Conservation (phyloP, 345 rosid species). For the Capsella bursapastoris region DNA sequence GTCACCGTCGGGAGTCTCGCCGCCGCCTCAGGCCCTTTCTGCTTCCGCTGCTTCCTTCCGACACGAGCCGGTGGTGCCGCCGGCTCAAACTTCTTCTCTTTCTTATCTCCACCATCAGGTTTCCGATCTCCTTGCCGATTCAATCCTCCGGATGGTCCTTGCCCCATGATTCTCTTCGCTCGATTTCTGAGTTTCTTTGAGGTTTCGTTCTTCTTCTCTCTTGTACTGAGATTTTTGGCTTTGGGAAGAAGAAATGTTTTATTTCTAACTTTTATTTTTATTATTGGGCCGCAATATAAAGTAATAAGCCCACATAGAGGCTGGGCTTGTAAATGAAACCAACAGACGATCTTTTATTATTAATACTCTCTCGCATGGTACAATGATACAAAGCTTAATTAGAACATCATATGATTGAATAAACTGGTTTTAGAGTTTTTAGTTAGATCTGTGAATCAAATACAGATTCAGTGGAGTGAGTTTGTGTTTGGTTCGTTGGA, state of each 20-base stretch:
- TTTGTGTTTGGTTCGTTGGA: too few species aligned
- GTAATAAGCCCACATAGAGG: neutral
- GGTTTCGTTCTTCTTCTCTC: neutral
- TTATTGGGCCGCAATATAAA: neutral
- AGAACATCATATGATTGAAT: too few species aligned
- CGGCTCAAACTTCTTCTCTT: constrained; percentile 92
- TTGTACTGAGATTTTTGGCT: constrained; percentile 37
- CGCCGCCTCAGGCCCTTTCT: constrained; percentile 93
- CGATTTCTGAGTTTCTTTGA: constrained; percentile 16
- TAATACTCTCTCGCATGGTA: neutral
- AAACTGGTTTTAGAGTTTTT: too few species aligned
- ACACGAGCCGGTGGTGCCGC: constrained; percentile 92
- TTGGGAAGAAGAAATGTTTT: constrained; percentile 41
- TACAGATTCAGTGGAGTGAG: too few species aligned
- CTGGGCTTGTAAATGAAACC: neutral
- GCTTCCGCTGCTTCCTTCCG: constrained; percentile 85
- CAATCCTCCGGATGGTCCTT: constrained; percentile 86
- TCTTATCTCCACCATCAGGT: constrained; percentile 76
- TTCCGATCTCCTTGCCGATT: constrained; percentile 86
- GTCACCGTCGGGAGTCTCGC: constrained; percentile 86
- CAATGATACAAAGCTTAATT: neutral
- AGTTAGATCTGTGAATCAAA: too few species aligned
- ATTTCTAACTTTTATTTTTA: neutral
- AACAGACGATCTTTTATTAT: neutral
- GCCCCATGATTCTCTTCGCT: constrained; percentile 66